Conservation (phyloP, 2,329 filamentous ascomycete species). For the Pseudogymnoascus sp. region DNA sequence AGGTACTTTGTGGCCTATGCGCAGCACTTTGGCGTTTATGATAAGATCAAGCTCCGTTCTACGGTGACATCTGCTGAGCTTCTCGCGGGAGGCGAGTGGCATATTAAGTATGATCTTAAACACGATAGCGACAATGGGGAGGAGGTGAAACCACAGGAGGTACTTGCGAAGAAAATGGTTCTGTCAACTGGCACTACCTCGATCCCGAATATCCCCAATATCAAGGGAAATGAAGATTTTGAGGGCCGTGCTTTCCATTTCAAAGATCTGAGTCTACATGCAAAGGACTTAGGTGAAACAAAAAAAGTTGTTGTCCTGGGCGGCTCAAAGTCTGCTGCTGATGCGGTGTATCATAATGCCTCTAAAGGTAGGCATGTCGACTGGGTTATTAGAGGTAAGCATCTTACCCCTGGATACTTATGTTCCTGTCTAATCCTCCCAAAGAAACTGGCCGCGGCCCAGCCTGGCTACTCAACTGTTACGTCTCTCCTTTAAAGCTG, state of each 20-base stretch:
- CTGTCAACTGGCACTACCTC: slow-evolving; percentile 47
- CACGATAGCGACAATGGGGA: not conserved
- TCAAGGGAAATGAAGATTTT: slow-evolving; percentile 37
- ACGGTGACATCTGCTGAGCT: slow-evolving; percentile 31
- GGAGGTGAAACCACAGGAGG: not conserved
- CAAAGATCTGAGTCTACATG: not conserved
- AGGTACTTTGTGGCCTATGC: slow-evolving; percentile 48
- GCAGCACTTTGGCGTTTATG: slow-evolving; percentile 42
- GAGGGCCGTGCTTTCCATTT: slow-evolving; percentile 27
- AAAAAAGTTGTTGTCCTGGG: not conserved
- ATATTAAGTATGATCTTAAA: not conserved
- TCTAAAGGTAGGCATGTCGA: slow-evolving; percentile 34
- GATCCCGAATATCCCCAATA: slow-evolving; percentile 39
- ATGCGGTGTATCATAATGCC: slow-evolving; percentile 32
- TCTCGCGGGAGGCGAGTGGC: slow-evolving; percentile 4
- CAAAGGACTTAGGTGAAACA: not conserved
- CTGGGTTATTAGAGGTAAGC: slow-evolving; percentile 48
- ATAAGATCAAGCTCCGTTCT: slow-evolving; percentile 41
- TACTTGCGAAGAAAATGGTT: slow-evolving; percentile 34
- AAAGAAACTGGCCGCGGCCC: not conserved
- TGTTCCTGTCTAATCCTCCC: not conserved
- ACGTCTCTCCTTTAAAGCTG: slow-evolving; percentile 18
- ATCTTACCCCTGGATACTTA: not conserved
- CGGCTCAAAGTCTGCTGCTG: slow-evolving; percentile 32
- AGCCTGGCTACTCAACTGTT: not conserved